Conservation (phyloP, 2,329 filamentous ascomycete species). For the Paramyrothecium sp. region DNA sequence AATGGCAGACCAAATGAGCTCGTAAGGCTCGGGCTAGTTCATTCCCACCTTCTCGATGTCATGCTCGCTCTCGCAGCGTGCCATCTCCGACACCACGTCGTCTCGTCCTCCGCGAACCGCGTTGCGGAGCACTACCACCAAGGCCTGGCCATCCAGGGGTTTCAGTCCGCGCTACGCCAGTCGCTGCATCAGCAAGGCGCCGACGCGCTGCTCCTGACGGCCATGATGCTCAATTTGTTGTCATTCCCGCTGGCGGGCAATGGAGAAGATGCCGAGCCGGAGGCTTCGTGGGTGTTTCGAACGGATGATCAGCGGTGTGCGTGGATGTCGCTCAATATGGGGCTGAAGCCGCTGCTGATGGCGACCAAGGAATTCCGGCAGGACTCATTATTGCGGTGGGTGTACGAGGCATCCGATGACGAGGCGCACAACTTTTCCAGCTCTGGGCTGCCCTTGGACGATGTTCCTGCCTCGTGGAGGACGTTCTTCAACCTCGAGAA, state of each 20-base stretch:
- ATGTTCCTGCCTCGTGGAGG: conserved; percentile 5
- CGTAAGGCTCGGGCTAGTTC: conserved; percentile 8
- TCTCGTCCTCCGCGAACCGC: conserved; percentile 1
- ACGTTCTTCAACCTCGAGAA: conserved; percentile 6
- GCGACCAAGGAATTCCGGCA: conserved; percentile 14
- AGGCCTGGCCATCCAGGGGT: conserved; percentile 14
- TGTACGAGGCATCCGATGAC: conserved; percentile 12
- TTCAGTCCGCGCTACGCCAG: conserved; percentile 14
- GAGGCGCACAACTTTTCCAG: conserved; percentile 9
- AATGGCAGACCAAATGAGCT: conserved; percentile 4
- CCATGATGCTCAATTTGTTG: conserved; percentile 20
- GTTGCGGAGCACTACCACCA: conserved; percentile 20
- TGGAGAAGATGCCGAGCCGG: conserved; percentile 9
- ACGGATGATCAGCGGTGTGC: conserved; percentile 10
- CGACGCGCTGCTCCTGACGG: conserved; percentile 19
- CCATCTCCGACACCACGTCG: conserved; percentile 15
- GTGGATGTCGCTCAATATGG: conserved; percentile 20
- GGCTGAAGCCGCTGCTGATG: conserved; percentile 16
- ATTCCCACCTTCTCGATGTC: conserved; percentile 16
- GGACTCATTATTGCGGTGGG: conserved; percentile 12
- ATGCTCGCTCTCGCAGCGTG: conserved; percentile 20
- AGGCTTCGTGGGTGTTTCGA: conserved; percentile 17
- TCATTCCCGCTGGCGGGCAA: conserved; percentile 13
- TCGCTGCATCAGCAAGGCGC: conserved; percentile 14
- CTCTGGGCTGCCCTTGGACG: conserved; percentile 6